Base-by-base conservation (phyloP, 805 yeast species). In the Scheffersomyces amazonensis region DNA sequence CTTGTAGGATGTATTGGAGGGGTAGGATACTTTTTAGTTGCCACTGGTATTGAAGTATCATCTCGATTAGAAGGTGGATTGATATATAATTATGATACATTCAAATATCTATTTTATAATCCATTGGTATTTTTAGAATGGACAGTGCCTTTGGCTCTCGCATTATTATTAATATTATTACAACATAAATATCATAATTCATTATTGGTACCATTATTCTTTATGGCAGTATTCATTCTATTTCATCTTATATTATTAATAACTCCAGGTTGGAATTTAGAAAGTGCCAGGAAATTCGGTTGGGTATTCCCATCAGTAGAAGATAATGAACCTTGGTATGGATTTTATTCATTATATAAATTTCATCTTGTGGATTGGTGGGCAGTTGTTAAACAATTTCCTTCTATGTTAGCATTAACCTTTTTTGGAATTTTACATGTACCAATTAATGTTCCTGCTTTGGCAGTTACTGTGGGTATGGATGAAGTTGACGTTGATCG, bases 1-100 rank as follows among this genome's bases (percentile, higher is more conserved):
- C 71, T 93, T 20, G 93, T 93, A 25, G 99, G 99, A 1, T 93
- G 98, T 58, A 90, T 93, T 50, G 99, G 99, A 28, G 99, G 99
- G 53, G 99, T 93, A 34, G 99, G 99, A 6, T 90, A 87, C 64
- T 93, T 93, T 61, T 69, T 93, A 35, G 68, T 89, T 2, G 82
- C 87, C 1, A 93, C 99, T 0, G 99, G 96, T 1, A 64, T 93
- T 20, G 97, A 91, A 54, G 96, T 93, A 1, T 76, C 87, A n/a
- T 81, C 96, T 0, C 70, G 96, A 41, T 61, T 87, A 22, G 86
- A 87, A 34, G 86, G 87, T 3, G 82, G 87, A 2, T 60, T 91
- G 31, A 73, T 72, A 36, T 90, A 87, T 56, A 73, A 80, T 41
- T 56, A 66, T 51, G 72, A 63, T 2, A 86, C 88, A 12, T 60